phyloP scores from a whole-genome alignment of 768 basidiomycete genomes.

The Naematelia encephala region DNA sequence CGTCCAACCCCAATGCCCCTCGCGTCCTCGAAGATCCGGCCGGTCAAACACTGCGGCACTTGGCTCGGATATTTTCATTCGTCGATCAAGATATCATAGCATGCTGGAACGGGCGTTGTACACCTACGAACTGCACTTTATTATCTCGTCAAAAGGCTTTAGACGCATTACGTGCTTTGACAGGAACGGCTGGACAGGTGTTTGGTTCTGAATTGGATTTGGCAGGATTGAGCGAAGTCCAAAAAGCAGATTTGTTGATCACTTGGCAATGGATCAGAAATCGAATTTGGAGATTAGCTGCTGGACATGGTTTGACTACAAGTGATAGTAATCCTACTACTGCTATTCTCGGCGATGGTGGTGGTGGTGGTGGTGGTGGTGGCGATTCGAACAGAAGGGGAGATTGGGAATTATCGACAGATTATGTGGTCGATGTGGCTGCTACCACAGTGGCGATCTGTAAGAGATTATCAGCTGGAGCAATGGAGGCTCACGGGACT shows the following conservation, averaged over 20 bases:
- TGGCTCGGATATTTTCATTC: conserved; percentile 30
- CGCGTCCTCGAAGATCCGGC: conserved; percentile 13
- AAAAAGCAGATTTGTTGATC: conserved; percentile 35
- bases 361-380: not conserved
- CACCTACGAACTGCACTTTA: conserved; percentile 9
- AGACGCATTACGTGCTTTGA: conserved; percentile 8
- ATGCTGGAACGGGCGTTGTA: conserved; percentile 39
- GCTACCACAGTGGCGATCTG: conserved; percentile 24
- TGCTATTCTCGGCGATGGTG: not conserved
- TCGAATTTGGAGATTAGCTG: conserved; percentile 29
- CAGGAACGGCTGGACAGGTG: conserved; percentile 15
- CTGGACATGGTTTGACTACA: conserved; percentile 25
- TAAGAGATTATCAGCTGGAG: conserved; percentile 8
- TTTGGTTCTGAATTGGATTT: conserved; percentile 19
- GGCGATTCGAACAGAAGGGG: not conserved
- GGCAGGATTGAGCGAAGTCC: conserved; percentile 21
- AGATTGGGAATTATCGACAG: conserved; percentile 18
- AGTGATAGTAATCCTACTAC: not conserved
- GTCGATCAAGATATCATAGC: conserved; percentile 32
- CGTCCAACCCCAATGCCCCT: not conserved
- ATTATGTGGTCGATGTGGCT: conserved; percentile 24
- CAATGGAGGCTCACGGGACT: conserved; percentile 35
- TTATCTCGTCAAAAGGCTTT: conserved; percentile 12
- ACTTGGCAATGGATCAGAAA: conserved; percentile 42
- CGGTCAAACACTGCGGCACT: conserved; percentile 20